Percentiles rank a stretch among this genome's conserved stretches.
Evolutionary conservation across 2,329 filamentous ascomycete species (phyloP).

Genomic region (Penicillium brevicompactum): DNA sequence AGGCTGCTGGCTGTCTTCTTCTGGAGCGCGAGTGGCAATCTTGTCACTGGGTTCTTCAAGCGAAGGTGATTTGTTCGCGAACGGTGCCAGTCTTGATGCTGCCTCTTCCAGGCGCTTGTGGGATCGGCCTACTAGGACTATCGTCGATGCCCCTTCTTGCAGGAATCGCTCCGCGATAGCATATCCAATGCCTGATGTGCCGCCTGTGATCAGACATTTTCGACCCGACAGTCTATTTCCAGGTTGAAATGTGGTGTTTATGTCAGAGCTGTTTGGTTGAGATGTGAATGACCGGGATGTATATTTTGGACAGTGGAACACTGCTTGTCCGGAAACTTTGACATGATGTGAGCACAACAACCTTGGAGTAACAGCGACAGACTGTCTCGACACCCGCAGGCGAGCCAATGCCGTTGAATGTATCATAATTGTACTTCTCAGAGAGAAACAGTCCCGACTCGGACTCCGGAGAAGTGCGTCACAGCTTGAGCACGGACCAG

Average conservation of each 20-base stretch:
- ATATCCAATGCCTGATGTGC: constrained; percentile 69
- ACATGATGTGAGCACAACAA: constrained; percentile 1
- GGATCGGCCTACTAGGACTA: constrained; percentile 64
- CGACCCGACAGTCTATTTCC: constrained; percentile 35
- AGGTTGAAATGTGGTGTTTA: constrained; percentile 9
- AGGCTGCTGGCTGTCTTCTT: constrained; percentile 17
- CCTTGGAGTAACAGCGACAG: background rate
- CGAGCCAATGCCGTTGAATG: background rate
- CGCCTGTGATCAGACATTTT: constrained; percentile 65
- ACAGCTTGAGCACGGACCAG: constrained; percentile 16
- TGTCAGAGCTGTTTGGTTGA: background rate
- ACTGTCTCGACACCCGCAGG: background rate
- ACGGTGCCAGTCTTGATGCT: constrained; percentile 25
- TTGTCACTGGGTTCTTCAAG: background rate
- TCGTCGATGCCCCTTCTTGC: constrained; percentile 58
- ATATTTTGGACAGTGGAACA: background rate
- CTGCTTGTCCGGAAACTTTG: background rate
- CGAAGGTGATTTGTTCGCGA: background rate
- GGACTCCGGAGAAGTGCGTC: constrained; percentile 3
- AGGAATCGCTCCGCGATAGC: constrained; percentile 70
- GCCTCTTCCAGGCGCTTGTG: constrained; percentile 48
- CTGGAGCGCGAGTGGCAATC: constrained; percentile 22
- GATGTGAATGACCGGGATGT: constrained; percentile 10
- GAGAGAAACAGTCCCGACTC: background rate
- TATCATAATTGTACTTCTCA: background rate